A percentile compares a stretch with the other conserved stretches of the same genome.
Evolutionary conservation across 441 rosid species (phyloP).

Genomic region (Pelargonium cotyledonis): DNA sequence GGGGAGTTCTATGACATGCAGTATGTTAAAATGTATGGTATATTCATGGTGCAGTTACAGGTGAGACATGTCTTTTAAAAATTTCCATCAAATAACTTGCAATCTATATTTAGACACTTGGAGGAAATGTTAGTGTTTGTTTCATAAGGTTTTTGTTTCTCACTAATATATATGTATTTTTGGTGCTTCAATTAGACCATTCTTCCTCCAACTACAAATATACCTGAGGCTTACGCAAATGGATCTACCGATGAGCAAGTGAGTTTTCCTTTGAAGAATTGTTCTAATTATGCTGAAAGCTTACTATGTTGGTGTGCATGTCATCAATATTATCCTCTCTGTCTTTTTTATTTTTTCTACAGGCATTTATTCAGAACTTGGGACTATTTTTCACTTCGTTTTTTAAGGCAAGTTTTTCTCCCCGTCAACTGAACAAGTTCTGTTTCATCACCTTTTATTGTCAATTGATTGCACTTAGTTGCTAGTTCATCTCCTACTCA

Average conservation of each 20-base stretch:
- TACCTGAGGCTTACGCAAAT: constrained; percentile 87
- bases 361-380: constrained; percentile 99
- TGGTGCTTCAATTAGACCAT: constrained; percentile 44
- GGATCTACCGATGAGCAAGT: constrained; percentile 95
- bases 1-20: constrained; percentile 87
- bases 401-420: constrained; percentile 56
- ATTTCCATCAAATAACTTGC: background rate
- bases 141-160: background rate
- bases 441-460: background rate
- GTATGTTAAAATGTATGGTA: constrained; percentile 71
- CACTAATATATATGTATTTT: background rate
- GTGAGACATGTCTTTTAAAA: constrained; percentile 25
- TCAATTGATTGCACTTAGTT: background rate
- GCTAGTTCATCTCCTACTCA: background rate
- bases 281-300: constrained; percentile 8
- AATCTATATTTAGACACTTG: background rate
- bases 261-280: constrained; percentile 23
- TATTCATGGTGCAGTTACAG: constrained; percentile 83
- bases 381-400: constrained; percentile 93
- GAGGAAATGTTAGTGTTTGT: background rate
- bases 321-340: background rate
- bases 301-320: constrained; percentile 3
- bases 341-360: constrained; percentile 18
- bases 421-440: background rate
- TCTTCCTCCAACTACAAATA: constrained; percentile 70